A percentile compares a stretch with the other conserved stretches of the same genome.
Conservation (phyloP, 2,329 filamentous ascomycete genomes). For the Fusarium illudens region DNA sequence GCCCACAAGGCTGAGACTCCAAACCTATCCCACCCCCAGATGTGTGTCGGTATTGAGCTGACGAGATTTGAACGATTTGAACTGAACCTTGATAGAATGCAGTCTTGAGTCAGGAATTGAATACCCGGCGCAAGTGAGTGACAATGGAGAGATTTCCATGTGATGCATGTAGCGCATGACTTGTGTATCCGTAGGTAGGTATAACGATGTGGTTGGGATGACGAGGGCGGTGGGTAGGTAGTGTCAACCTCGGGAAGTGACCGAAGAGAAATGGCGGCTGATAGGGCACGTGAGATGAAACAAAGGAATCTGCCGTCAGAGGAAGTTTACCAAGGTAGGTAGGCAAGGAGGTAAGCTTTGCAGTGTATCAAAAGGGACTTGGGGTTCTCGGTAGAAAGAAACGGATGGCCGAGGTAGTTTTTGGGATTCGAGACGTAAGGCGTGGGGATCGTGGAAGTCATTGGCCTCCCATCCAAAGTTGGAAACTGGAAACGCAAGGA, state of each 20-base stretch:
- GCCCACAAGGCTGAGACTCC: neutral
- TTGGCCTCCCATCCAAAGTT: neutral
- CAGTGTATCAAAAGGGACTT: neutral
- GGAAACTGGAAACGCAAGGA: neutral
- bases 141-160: neutral
- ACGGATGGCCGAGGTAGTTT: conserved; percentile 30
- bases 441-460: neutral
- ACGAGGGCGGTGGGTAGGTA: neutral
- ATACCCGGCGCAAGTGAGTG: neutral
- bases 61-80: neutral
- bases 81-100: neutral
- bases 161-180: neutral
- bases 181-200: neutral
- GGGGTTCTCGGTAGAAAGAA: conserved; percentile 20
- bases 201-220: neutral
- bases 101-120: neutral
- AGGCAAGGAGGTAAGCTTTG: neutral
- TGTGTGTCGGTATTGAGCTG: neutral
- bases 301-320: neutral
- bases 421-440: neutral
- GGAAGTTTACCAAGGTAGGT: neutral
- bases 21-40: neutral
- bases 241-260: conserved; percentile 29
- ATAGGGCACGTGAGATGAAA: conserved; percentile 24
- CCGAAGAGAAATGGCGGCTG: conserved; percentile 15